phyloP scores from a whole-genome alignment of 495 filamentous ascomycete genomes.

The Aspergillus sparsus region DNA sequence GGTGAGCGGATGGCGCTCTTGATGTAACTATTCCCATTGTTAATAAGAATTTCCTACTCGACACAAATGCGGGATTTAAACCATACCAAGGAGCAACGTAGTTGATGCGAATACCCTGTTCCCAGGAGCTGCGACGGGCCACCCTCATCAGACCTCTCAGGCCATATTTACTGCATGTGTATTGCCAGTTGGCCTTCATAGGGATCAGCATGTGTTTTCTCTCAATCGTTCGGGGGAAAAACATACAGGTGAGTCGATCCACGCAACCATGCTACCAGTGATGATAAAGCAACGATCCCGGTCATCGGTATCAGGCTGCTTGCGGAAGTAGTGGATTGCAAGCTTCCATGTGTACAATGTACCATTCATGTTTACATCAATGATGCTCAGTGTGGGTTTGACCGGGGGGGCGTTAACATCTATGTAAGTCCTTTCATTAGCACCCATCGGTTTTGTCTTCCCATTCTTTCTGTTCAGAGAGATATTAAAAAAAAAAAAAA shows the following conservation, averaged over 20 bases:
- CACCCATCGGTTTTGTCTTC: not conserved
- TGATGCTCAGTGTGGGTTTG: slow-evolving; percentile 42
- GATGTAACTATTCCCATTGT: slow-evolving; percentile 21
- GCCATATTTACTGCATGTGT: slow-evolving; percentile 38
- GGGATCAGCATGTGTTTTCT: not conserved
- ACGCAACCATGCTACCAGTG: slow-evolving; percentile 35
- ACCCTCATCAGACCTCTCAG: slow-evolving; percentile 40
- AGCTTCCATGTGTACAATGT: slow-evolving; percentile 45
- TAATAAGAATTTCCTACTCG: not conserved
- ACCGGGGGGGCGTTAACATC: slow-evolving; percentile 34
- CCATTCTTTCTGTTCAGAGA: not conserved
- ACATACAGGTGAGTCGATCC: slow-evolving; percentile 32
- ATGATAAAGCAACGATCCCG: slow-evolving; percentile 38
- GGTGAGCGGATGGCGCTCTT: slow-evolving; percentile 28
- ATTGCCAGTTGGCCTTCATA: slow-evolving; percentile 33
- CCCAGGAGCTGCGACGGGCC: slow-evolving; percentile 25
- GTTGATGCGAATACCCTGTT: slow-evolving; percentile 39
- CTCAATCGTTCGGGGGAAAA: not conserved
- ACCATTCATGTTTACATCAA: slow-evolving; percentile 45
- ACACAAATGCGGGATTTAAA: not conserved
- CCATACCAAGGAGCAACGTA: slow-evolving; percentile 37
- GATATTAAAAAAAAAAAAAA: not conserved
- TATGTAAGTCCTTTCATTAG: slow-evolving; percentile 6
- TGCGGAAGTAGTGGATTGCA: slow-evolving; percentile 46
- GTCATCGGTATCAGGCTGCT: slow-evolving; percentile 33